These are phyloP conservation scores for Porcisia deanei DNA, from an alignment of 208 protist species.

Conservation along the genomic window DNA sequence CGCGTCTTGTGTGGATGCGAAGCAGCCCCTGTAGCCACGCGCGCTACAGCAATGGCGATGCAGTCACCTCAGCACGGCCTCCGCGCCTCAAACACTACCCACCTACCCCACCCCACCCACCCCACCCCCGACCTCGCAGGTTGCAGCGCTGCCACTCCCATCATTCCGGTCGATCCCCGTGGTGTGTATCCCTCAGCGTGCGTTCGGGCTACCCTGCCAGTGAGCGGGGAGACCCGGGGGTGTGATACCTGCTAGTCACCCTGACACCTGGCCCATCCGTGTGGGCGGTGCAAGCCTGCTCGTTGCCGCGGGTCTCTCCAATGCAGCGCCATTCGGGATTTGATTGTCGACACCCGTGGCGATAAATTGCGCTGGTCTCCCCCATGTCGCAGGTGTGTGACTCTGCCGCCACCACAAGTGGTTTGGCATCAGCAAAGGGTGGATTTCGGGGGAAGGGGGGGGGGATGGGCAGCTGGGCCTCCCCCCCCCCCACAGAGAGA, in stretches of 20 bases:
- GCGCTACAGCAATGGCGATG: neutral
- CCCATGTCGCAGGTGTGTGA: neutral
- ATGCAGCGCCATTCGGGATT: neutral
- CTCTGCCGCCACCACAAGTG: neutral
- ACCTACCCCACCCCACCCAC: neutral
- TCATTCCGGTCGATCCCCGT: neutral
- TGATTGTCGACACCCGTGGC: neutral
- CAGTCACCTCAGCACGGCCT: neutral
- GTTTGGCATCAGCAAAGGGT: neutral
- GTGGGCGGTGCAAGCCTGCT: neutral
- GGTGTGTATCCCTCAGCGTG: neutral
- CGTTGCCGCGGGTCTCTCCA: neutral
- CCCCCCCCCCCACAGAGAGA: no score
- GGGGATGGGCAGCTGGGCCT: no score
- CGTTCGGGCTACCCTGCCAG: neutral
- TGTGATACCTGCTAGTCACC: neutral
- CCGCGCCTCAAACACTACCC: neutral
- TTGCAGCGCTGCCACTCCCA: neutral
- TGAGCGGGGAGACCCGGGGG: neutral
- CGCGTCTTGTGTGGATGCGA: neutral
- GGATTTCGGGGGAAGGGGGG: no score
- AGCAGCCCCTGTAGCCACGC: neutral
- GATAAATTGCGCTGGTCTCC: neutral
- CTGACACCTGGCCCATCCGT: neutral
- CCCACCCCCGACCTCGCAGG: neutral